Evolutionary conservation across 2,329 filamentous ascomycete species (phyloP).

Genomic region (Epichloe glyceriae): DNA sequence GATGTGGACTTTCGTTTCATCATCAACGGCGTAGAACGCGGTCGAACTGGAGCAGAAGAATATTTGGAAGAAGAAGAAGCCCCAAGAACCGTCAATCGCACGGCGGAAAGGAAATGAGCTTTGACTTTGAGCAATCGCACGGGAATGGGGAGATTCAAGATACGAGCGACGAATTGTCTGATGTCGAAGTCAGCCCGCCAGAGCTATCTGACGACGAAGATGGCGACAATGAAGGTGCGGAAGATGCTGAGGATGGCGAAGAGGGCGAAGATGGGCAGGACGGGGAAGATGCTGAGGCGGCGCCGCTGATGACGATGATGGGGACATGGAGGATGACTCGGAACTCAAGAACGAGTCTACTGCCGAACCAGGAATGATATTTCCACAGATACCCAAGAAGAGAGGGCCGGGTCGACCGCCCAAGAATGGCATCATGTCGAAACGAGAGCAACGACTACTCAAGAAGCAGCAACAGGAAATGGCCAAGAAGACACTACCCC

Average conservation of each 20-base stretch:
- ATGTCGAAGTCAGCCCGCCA: constrained; percentile 27
- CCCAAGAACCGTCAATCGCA: constrained; percentile 36
- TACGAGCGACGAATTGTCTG: constrained; percentile 40
- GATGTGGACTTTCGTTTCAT: constrained; percentile 55
- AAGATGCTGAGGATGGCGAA: constrained; percentile 13
- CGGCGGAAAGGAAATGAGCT: constrained; percentile 58
- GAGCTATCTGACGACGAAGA: constrained; percentile 28
- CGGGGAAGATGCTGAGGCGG: neutral
- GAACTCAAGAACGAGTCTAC: constrained; percentile 17
- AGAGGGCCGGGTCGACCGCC: constrained; percentile 70
- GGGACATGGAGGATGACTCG: constrained; percentile 9
- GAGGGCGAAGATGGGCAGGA: constrained; percentile 12
- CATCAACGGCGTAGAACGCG: constrained; percentile 49
- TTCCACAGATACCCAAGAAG: constrained; percentile 44
- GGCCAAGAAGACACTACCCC: constrained; percentile 38
- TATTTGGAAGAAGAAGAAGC: constrained; percentile 38
- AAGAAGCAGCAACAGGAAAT: constrained; percentile 41
- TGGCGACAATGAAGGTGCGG: constrained; percentile 15
- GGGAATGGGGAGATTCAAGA: constrained; percentile 43
- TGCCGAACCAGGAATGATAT: constrained; percentile 21
- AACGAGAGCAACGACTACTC: constrained; percentile 53
- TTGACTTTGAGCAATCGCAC: constrained; percentile 54
- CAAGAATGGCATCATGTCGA: constrained; percentile 75
- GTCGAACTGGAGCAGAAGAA: constrained; percentile 45
- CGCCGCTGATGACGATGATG: constrained; percentile 6